Evolutionary conservation across 2,329 filamentous ascomycete species (phyloP).

Genomic region (Botrytis fragariae): DNA sequence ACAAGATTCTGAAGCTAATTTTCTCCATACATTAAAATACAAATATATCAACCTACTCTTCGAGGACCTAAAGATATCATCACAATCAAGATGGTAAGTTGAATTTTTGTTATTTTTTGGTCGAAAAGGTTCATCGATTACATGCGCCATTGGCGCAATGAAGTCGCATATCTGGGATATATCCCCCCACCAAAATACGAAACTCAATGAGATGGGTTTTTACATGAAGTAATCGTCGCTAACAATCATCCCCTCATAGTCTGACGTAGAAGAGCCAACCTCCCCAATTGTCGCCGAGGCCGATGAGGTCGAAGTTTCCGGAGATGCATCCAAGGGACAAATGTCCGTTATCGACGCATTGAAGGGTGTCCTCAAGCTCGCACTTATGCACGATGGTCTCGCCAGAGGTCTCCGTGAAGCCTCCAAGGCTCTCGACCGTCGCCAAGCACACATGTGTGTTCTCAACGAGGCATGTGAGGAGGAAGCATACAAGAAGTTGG

Average conservation of each 20-base stretch:
- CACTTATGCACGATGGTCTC: constrained; percentile 99
- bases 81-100: constrained; percentile 26
- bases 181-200: background rate
- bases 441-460: constrained; percentile 99
- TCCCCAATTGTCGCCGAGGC: constrained; percentile 78
- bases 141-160: constrained; percentile 12
- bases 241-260: constrained; percentile 52
- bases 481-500: constrained; percentile 99
- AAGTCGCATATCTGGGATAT: background rate
- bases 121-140: background rate
- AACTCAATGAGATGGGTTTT: constrained; percentile 14
- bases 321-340: constrained; percentile 84
- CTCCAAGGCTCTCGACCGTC: constrained; percentile 96
- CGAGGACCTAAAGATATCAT: constrained; percentile 37
- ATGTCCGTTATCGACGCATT: constrained; percentile 98
- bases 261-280: constrained; percentile 99
- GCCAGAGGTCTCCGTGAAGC: constrained; percentile 98
- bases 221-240: background rate
- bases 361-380: constrained; percentile 98
- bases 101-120: background rate
- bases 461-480: constrained; percentile 99
- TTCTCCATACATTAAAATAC: constrained; percentile 21
- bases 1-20: constrained; percentile 21
- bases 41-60: constrained; percentile 31
- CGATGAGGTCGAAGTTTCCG: constrained; percentile 92